These are phyloP conservation scores for Leucosporidium yakuticum DNA, from an alignment of 768 basidiomycete species.

Conservation along the genomic window DNA sequence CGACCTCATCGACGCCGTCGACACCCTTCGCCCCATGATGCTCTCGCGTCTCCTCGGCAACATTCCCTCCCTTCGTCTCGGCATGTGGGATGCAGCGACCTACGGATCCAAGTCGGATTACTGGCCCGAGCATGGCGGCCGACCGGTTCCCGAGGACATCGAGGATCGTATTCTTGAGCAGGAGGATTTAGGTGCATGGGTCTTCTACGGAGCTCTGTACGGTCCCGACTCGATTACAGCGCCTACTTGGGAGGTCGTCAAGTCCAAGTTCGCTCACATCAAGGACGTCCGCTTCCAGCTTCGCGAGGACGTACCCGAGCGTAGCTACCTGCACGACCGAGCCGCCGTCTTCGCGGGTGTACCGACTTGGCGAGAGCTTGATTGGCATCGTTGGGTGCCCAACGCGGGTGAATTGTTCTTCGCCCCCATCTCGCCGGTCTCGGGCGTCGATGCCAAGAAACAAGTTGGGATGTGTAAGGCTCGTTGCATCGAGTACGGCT, in stretches of 20 bases:
- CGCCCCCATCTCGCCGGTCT: constrained; percentile 16
- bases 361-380: constrained; percentile 29
- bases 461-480: constrained; percentile 23
- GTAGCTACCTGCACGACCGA: constrained; percentile 18
- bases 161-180: constrained; percentile 16
- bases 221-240: constrained; percentile 12
- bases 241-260: constrained; percentile 15
- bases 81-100: constrained; percentile 17
- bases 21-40: constrained; percentile 15
- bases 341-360: constrained; percentile 30
- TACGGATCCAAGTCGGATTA: constrained; percentile 9
- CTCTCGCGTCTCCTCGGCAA: constrained; percentile 2
- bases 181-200: constrained; percentile 2
- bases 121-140: constrained; percentile 7
- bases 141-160: constrained; percentile 10
- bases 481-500: constrained; percentile 14
- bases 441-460: constrained; percentile 2
- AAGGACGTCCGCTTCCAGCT: constrained; percentile 21
- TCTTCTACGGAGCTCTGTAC: constrained; percentile 27
- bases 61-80: constrained; percentile 8
- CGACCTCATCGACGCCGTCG: constrained; percentile 15
- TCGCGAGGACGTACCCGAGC: neutral
- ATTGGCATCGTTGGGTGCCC: constrained; percentile 28
- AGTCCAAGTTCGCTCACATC: constrained; percentile 12
- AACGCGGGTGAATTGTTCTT: constrained; percentile 33